A percentile compares a stretch with the other conserved stretches of the same genome.
Evolutionary conservation across 441 rosid genomes (phyloP).

Genomic region (Euphorbia celastroides): DNA sequence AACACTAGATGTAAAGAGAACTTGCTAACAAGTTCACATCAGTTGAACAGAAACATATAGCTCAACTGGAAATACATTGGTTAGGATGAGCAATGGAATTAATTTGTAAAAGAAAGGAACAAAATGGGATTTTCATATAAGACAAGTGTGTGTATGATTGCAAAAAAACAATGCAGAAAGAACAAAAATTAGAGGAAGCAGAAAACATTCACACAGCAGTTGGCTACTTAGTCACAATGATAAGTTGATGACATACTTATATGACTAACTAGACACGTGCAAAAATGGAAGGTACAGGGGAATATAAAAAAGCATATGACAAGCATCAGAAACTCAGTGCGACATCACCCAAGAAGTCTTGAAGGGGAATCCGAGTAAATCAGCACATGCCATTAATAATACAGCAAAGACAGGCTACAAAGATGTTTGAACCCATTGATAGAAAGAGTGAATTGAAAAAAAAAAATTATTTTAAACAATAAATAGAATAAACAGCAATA

Average conservation of each 20-base stretch:
- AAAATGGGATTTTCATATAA: no score
- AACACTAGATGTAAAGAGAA: not conserved
- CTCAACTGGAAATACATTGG: not conserved
- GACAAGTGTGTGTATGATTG: no score
- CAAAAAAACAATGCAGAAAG: no score
- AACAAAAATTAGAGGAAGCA: no score
- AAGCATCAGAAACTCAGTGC: conserved; percentile 75
- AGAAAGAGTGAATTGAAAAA: not conserved
- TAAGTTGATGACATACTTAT: no score
- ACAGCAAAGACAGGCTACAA: not conserved
- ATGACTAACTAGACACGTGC: no score
- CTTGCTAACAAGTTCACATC: not conserved
- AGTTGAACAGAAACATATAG: not conserved
- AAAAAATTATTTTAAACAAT: not conserved
- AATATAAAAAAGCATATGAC: not conserved
- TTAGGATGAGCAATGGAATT: not conserved
- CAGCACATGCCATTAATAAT: conserved; percentile 39
- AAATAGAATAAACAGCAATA: not conserved
- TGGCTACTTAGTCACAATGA: no score
- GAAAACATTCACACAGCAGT: no score
- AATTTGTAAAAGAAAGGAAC: not conserved
- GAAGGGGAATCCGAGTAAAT: conserved; percentile 90
- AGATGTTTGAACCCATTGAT: not conserved
- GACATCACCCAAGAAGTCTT: conserved; percentile 62
- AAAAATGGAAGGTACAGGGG: not conserved